These are phyloP conservation scores for Chlamydomonas asymmetrica DNA, from an alignment of 139 green algal genomes.

Conservation along the genomic window DNA sequence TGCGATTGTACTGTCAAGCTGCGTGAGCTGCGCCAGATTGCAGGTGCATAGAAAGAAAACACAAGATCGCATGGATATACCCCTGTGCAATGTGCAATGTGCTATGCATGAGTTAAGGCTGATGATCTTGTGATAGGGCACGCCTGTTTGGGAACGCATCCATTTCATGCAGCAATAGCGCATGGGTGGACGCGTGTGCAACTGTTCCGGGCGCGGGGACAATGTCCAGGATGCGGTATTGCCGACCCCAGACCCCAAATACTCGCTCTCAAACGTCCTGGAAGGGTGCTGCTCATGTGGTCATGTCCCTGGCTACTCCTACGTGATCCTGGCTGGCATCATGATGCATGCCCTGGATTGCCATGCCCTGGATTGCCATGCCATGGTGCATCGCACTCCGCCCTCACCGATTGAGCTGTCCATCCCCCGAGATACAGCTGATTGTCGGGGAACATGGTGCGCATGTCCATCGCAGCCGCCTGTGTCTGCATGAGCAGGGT, in stretches of 20 bases:
- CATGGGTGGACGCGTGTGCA: too few species aligned
- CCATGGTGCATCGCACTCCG: background rate
- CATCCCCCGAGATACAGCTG: slow-evolving; percentile 42
- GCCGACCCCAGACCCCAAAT: too few species aligned
- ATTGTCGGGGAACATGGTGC: slow-evolving; percentile 44
- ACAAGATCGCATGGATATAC: background rate
- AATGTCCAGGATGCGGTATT: too few species aligned
- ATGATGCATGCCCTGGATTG: too few species aligned
- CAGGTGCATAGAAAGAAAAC: background rate
- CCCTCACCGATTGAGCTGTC: slow-evolving; percentile 28
- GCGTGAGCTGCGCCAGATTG: background rate
- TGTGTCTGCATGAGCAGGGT: too few species aligned
- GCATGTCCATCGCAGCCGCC: too few species aligned
- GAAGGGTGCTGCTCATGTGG: background rate
- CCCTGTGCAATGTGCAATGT: background rate
- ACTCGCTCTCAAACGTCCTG: background rate
- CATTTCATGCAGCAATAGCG: too few species aligned
- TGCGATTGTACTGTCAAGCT: background rate
- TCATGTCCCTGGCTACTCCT: background rate
- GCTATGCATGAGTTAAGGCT: too few species aligned
- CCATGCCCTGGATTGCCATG: background rate
- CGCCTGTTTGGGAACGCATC: too few species aligned
- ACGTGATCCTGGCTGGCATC: too few species aligned
- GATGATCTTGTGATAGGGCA: too few species aligned
- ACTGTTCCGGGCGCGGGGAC: too few species aligned